Conservation (phyloP, 345 rosid species). For the Acer campestre region DNA sequence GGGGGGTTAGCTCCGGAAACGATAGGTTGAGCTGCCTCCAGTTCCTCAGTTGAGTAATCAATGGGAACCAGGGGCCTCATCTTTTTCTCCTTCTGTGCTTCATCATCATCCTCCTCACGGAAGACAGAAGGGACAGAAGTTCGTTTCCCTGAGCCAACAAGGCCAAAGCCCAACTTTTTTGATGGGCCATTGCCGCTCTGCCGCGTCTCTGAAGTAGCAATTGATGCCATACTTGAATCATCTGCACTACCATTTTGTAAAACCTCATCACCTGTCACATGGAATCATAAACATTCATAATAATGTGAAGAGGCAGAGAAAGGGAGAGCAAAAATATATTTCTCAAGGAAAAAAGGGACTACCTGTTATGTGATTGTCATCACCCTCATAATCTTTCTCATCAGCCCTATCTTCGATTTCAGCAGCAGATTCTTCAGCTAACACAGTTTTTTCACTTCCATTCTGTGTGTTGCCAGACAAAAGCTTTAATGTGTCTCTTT, state of each 20-base stretch:
- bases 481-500: slow-evolving; percentile 59
- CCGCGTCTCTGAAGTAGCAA: slow-evolving; percentile 52
- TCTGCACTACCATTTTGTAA: slow-evolving; percentile 61
- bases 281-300: slow-evolving; percentile 13
- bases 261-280: slow-evolving; percentile 43
- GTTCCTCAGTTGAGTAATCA: slow-evolving; percentile 93
- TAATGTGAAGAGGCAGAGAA: background rate
- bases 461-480: slow-evolving; percentile 44
- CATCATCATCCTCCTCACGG: slow-evolving; percentile 94
- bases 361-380: slow-evolving; percentile 31
- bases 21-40: slow-evolving; percentile 66
- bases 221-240: slow-evolving; percentile 41
- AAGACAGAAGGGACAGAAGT: slow-evolving; percentile 92
- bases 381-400: slow-evolving; percentile 35
- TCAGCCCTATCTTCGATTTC: slow-evolving; percentile 43
- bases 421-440: slow-evolving; percentile 33
- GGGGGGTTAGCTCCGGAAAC: slow-evolving; percentile 67
- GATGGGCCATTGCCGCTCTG: slow-evolving; percentile 57
- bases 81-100: slow-evolving; percentile 77
- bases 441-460: slow-evolving; percentile 41
- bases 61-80: slow-evolving; percentile 98
- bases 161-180: slow-evolving; percentile 93
- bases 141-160: slow-evolving; percentile 90
- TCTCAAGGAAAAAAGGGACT: background rate
- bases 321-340: background rate